Base-by-base conservation (phyloP, 2,329 filamentous ascomycete species). In the Cladosporium sp. region DNA sequence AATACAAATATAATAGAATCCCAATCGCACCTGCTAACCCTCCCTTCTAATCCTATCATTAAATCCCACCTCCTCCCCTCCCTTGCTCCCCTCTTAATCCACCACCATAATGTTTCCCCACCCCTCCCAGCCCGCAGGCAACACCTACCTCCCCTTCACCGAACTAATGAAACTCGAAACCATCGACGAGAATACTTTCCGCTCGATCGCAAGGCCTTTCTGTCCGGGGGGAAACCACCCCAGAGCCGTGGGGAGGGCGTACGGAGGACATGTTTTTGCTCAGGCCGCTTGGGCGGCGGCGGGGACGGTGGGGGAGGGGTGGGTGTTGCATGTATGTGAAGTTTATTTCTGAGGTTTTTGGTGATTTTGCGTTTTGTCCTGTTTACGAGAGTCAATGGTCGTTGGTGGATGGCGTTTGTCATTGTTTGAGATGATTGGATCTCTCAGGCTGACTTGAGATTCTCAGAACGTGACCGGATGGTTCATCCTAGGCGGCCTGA, bases 231-330 rank as follows among this genome's bases (percentile, higher is more conserved):
- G 61, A 51, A 16, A 35, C 59, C n/a, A 54, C 53, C 16, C 18
- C 13, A 38, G 35, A 40, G 27, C 63, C 6, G 61, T 67, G 13
- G 66, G 65, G 2, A 65, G 70, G 12, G 72, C 76, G 0, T 80
- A 78, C 61, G 78, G 78, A 11, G 77, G 78, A 1, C 77, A 81
- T 64, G 76, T 79, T 4, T 80, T 74, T 55, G 73, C 75, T n/a
- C 78, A 80, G 61, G 73, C 77, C 27, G 76, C 74, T 13, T 80
- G 75, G 67, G 78, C 78, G 13, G 78, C 78, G 7, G 73, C 74
- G 7, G 73, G 79, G 53, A 80, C 78, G 1, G 74, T 80, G 11
- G 59, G 57, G 5, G 63, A 68, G 22, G 77, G 75, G 2, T 74
- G 77, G 43, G 59, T 78, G 22, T 65, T 80, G 18, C 76, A 79